A percentile compares a stretch with the other conserved stretches of the same genome.
These are phyloP conservation scores for Trichoderma arundinaceum DNA, from an alignment of 2,329 filamentous ascomycete genomes.

Conservation along the genomic window DNA sequence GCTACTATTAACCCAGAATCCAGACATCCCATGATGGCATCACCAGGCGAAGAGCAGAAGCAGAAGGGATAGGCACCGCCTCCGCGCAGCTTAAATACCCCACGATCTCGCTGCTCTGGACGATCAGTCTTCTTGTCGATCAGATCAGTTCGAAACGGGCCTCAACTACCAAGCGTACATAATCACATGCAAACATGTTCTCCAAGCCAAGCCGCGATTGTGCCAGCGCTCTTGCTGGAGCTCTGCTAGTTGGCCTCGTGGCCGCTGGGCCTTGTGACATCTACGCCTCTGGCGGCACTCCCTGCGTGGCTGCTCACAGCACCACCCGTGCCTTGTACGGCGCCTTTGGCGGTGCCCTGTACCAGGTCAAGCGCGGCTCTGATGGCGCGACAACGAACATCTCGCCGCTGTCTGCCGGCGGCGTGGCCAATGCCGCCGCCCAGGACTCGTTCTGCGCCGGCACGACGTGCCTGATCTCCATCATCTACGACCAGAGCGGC, in stretches of 20 bases:
- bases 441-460: conserved; percentile 24
- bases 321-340: conserved; percentile 19
- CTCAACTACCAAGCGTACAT: neutral
- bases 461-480: conserved; percentile 22
- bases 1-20: neutral
- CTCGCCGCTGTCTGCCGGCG: conserved; percentile 4
- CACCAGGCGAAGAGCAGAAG: too few relatives aligned
- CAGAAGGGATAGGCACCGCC: too few relatives aligned
- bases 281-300: conserved; percentile 17
- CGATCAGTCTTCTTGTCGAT: neutral
- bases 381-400: conserved; percentile 12
- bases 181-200: neutral
- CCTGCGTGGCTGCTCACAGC: conserved; percentile 25
- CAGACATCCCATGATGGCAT: neutral
- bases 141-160: neutral
- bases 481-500: conserved; percentile 22
- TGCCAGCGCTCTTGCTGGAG: neutral
- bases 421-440: conserved; percentile 22
- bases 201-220: neutral
- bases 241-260: neutral
- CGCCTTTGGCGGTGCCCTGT: neutral
- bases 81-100: too few relatives aligned
- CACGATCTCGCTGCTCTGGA: too few relatives aligned
- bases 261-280: conserved; percentile 14
- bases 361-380: conserved; percentile 22